phyloP scores from a whole-genome alignment of 225 moss, liverwort and hornwort genomes.

The Antitrichia curtipendula region DNA sequence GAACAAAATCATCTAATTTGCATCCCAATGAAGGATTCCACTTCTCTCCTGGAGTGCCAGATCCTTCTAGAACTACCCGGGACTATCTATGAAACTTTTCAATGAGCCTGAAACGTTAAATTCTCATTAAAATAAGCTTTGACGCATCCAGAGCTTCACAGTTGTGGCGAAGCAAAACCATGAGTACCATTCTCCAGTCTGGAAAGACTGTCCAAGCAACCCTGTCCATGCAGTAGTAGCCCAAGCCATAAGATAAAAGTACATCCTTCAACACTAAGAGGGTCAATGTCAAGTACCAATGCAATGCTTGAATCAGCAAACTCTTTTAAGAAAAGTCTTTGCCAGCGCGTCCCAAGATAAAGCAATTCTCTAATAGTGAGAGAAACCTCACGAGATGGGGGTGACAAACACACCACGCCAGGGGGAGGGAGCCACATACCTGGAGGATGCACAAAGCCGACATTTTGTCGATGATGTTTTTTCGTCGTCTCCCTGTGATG shows the following conservation, averaged over 20 bases:
- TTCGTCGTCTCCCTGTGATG: conserved; percentile 36
- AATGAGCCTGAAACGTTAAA: not conserved
- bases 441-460: conserved; percentile 78
- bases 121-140: not conserved
- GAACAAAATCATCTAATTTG: not conserved
- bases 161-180: conserved; percentile 2
- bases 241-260: not conserved
- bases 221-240: conserved; percentile 12
- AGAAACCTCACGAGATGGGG: not conserved
- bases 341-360: not conserved
- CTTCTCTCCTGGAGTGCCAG: not conserved
- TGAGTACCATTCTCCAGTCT: conserved; percentile 40
- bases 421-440: conserved; percentile 11
- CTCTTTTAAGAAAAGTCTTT: not conserved
- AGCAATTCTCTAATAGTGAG: not conserved
- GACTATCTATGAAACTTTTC: not conserved
- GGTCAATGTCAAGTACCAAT: not conserved
- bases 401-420: not conserved
- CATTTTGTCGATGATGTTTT: conserved; percentile 73
- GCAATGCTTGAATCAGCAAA: not conserved
- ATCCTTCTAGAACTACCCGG: not conserved
- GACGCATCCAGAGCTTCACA: conserved; percentile 1
- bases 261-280: not conserved
- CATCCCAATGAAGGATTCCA: not conserved
- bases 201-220: conserved; percentile 52